Conservation (phyloP, 331 rosid genomes). For the Pyrus hybrid region DNA sequence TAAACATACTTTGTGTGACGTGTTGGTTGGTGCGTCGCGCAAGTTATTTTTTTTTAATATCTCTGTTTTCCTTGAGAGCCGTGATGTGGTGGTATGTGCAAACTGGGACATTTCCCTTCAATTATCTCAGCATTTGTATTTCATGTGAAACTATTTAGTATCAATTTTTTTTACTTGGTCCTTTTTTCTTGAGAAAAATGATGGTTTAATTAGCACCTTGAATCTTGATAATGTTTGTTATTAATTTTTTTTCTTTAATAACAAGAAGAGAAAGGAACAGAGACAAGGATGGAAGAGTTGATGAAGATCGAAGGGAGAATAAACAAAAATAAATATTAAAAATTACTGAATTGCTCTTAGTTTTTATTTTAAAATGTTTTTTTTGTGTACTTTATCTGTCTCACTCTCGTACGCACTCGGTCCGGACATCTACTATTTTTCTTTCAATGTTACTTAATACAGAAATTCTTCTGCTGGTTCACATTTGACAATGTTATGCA, state of each 20-base stretch:
- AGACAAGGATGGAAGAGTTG: too few species aligned
- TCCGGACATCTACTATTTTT: not conserved
- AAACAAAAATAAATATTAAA: not conserved
- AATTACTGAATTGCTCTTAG: not conserved
- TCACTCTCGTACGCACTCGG: not conserved
- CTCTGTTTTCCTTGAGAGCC: not conserved
- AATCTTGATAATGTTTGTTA: too few species aligned
- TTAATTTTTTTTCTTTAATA: too few species aligned
- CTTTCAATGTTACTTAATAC: not conserved
- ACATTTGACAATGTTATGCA: not conserved
- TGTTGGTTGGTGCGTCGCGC: too few species aligned
- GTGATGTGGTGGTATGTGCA: not conserved
- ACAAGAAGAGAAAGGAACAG: too few species aligned
- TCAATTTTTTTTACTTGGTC: too few species aligned
- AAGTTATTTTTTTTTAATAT: not conserved
- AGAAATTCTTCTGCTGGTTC: not conserved
- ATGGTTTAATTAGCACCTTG: too few species aligned
- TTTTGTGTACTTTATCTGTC: not conserved
- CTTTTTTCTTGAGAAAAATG: too few species aligned
- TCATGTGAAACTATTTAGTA: too few species aligned
- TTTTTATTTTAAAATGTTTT: not conserved
- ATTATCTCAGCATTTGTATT: too few species aligned
- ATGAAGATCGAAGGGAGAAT: too few species aligned
- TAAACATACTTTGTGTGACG: too few species aligned
- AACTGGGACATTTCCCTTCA: not conserved